Base-by-base conservation (phyloP, 2,329 filamentous ascomycete species). In the Pestalotiopsis sp. region DNA sequence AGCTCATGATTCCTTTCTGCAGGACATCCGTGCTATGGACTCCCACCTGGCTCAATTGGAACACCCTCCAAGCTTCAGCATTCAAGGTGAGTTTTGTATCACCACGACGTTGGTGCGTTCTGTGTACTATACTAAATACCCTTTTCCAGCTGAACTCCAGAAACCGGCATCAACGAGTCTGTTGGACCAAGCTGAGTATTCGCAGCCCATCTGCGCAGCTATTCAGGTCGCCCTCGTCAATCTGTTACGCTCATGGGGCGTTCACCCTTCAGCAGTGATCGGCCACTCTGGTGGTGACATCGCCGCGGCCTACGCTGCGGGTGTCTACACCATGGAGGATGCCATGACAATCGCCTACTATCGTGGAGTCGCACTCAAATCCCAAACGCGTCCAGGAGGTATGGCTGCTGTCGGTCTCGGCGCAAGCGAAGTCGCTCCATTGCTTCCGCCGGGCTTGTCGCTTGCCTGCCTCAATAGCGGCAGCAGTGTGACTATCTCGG, bases 381-480 rank as follows among this genome's bases (percentile, higher is more conserved):
- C 17, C 14, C 20, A 27, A 12, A 45, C 40, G 7, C 64, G 1
- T 27, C 69, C 59, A 12, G 79, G 78, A 1, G 75, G 73, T 5
- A 84, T 84, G 83, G 79, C 80, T 2, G 81, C 81, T 1, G 74
- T 83, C 12, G 81, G 81, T 0, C 73, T 83, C 0, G 77, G 79
- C 0, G 69, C 72, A 36, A 70, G 72, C 1, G 78, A 80, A 3
- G 74, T 79, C 4, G 56, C 71, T 25, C 68, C 67, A 7, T 78
- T 76, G 41, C 69, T 83, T 0, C 20, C n/a, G 45, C 40, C 52
- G 14, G 72, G 74, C 5, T 73, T 78, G 2, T 72, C 72, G 1
- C 60, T 79, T 4, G 78, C 76, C 4, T 79, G 77, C 57, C 74
- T 76, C 62, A 80, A 79, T 68, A 78, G 74, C 36, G 76, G 74